Base-by-base conservation (phyloP, 495 filamentous ascomycete genomes). In the Penicillium coffeae region DNA sequence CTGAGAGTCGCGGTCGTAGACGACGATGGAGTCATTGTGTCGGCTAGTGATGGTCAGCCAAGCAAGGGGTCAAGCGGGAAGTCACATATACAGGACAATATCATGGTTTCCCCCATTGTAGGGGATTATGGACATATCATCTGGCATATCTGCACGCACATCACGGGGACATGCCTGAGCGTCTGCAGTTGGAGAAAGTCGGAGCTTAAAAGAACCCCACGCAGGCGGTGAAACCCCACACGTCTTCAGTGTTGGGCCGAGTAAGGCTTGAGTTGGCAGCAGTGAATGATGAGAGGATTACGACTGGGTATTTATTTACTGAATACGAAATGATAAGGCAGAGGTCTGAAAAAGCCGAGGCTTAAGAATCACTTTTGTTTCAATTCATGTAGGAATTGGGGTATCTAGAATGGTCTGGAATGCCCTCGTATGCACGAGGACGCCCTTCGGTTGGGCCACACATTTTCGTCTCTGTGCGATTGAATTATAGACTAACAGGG, bases 11-110 rank as follows among this genome's bases (percentile, higher is more conserved):
- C 83, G 85, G 67, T 98, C 91, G 58, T 87, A 90, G 39, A 97
- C 81, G 16, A 98, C 94, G 43, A 98, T 83, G 3, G 90, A 85
- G 63, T 93, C 86, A 59, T 91, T 85, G 64, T 96, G 89, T 54
- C 93, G 93, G 21, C 92, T 97, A 32, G 19, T 43, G 10, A 32
- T 27, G 48, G 42, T 56, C 38, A 47, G 49, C 42, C 12, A 39
- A 34, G 9, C 10, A 27, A 35, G 8, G 34, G 21, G 27, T 8
- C 10, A 12, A 21, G 15, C 4, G 14, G 14, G 8, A 1, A 42
- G 10, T 32, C 34, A 13, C 22, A 60, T 73, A 60, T 60, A 79
- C 75, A 80, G 60, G 21, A 80, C 76, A 43, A 80, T 62, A 50
- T 80, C 73, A 22, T 65, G 64, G 47, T 75, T 76, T 18, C 68